Conservation (phyloP, 768 basidiomycete species). For the Termitomyces sp. region DNA sequence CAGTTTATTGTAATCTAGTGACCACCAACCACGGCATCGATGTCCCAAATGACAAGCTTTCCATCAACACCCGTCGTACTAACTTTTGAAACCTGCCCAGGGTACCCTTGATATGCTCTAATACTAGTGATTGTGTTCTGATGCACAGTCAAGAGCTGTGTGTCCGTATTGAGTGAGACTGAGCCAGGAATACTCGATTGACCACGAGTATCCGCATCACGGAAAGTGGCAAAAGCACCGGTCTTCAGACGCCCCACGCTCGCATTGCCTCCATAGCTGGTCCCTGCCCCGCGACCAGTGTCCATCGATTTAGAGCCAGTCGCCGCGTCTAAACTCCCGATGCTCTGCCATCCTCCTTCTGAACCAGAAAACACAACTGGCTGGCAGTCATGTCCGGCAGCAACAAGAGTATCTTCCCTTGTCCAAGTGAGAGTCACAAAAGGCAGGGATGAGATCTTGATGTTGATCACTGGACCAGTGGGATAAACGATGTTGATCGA, state of each 20-base stretch:
- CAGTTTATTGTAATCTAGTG: conserved; percentile 1
- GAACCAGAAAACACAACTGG: conserved; percentile 82
- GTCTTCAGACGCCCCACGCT: conserved; percentile 78
- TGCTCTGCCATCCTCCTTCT: conserved; percentile 70
- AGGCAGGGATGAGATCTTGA: conserved; percentile 77
- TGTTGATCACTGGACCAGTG: conserved; percentile 65
- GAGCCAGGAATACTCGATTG: conserved; percentile 29
- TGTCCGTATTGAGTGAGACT: conserved; percentile 37
- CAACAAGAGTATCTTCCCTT: conserved; percentile 74
- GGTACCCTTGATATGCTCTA: conserved; percentile 60
- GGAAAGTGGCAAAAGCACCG: conserved; percentile 92
- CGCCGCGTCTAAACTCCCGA: conserved; percentile 85
- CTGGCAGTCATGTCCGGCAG: conserved; percentile 97
- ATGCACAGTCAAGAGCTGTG: conserved; percentile 85
- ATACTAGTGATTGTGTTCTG: conserved; percentile 98
- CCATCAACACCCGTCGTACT: conserved; percentile 95
- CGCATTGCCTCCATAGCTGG: conserved; percentile 40
- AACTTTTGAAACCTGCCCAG: conserved; percentile 62
- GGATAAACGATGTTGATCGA: conserved; percentile 92
- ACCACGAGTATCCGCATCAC: conserved; percentile 82
- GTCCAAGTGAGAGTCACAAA: conserved; percentile 84
- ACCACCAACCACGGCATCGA: conserved; percentile 45
- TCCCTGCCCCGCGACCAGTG: conserved; percentile 28
- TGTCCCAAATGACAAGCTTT: conserved; percentile 86
- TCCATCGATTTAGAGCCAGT: conserved; percentile 39